phyloP scores from a whole-genome alignment of 257 asterid genomes.

The Salvia miltiorrhiza region DNA sequence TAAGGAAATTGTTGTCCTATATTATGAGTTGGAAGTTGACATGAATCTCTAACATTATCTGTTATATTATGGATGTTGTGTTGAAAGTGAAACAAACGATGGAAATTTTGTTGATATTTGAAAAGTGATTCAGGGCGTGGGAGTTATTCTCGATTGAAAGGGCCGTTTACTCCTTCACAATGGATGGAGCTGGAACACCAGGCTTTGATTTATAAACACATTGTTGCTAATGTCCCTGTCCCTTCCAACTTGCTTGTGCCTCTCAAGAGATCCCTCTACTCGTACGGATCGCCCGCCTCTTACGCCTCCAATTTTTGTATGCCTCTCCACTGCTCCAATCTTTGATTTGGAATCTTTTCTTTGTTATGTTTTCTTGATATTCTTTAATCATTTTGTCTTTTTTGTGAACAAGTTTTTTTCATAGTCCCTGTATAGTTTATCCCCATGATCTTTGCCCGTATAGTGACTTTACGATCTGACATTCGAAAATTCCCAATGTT shows the following conservation, averaged over 20 bases:
- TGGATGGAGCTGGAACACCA: slow-evolving; percentile 96
- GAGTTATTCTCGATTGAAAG: slow-evolving; percentile 48
- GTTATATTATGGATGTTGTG: no score
- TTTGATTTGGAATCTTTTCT: neutral
- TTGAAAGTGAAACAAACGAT: neutral
- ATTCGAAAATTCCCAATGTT: no score
- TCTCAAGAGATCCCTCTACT: slow-evolving; percentile 62
- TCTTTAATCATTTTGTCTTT: neutral
- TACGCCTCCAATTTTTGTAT: slow-evolving; percentile 65
- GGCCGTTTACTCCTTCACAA: slow-evolving; percentile 87
- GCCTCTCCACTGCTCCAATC: slow-evolving; percentile 10
- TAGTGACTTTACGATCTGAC: no score
- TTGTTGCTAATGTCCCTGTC: slow-evolving; percentile 75
- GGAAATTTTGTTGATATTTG: slow-evolving; percentile 13
- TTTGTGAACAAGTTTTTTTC: neutral
- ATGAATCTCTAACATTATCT: neutral
- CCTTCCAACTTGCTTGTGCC: slow-evolving; percentile 76
- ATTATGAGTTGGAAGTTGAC: neutral
- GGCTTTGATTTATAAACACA: slow-evolving; percentile 82
- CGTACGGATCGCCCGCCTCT: slow-evolving; percentile 54
- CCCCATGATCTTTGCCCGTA: neutral
- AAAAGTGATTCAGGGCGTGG: slow-evolving; percentile 46
- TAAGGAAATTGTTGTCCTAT: neutral
- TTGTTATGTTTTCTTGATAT: neutral
- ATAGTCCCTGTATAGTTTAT: neutral